Percentiles rank a stretch among this genome's conserved stretches.
Conservation (phyloP, 1,284 basidiomycete species). For the Leccinum pseudoinsigne region DNA sequence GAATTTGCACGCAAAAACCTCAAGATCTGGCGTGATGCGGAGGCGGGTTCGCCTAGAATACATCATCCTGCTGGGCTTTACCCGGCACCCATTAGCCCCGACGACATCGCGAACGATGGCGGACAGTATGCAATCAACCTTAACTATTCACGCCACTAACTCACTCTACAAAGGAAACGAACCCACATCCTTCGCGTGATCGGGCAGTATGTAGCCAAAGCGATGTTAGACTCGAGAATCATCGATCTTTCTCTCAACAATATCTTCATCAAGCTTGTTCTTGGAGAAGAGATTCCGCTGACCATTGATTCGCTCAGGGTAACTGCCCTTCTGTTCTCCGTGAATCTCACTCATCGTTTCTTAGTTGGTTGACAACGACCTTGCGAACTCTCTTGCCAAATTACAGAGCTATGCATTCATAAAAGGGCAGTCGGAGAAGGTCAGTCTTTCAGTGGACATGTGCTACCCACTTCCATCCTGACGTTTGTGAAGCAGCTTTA, state of each 20-base stretch:
- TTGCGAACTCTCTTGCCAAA: constrained; percentile 86
- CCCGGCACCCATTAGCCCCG: constrained; percentile 77
- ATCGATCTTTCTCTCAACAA: constrained; percentile 96
- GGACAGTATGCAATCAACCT: constrained; percentile 57
- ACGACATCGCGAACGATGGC: constrained; percentile 66
- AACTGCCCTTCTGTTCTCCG: constrained; percentile 22
- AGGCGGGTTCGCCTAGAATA: constrained; percentile 56
- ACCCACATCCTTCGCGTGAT: constrained; percentile 87
- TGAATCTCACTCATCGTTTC: constrained; percentile 14
- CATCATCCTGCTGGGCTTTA: constrained; percentile 85
- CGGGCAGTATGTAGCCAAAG: constrained; percentile 98
- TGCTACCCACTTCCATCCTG: not conserved
- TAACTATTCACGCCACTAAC: not conserved
- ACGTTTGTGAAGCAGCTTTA: constrained; percentile 39
- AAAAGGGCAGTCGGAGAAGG: constrained; percentile 54
- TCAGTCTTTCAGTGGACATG: constrained; percentile 24
- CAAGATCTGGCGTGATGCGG: constrained; percentile 90
- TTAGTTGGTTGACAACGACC: constrained; percentile 77
- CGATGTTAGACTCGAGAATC: constrained; percentile 95
- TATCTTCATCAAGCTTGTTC: constrained; percentile 85
- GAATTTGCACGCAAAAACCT: constrained; percentile 90
- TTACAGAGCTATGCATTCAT: constrained; percentile 61
- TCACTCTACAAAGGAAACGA: constrained; percentile 49
- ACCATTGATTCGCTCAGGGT: constrained; percentile 84
- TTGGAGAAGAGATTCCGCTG: constrained; percentile 83